Conservation (phyloP, 805 yeast genomes). For the Wickerhamia fluorescens region DNA sequence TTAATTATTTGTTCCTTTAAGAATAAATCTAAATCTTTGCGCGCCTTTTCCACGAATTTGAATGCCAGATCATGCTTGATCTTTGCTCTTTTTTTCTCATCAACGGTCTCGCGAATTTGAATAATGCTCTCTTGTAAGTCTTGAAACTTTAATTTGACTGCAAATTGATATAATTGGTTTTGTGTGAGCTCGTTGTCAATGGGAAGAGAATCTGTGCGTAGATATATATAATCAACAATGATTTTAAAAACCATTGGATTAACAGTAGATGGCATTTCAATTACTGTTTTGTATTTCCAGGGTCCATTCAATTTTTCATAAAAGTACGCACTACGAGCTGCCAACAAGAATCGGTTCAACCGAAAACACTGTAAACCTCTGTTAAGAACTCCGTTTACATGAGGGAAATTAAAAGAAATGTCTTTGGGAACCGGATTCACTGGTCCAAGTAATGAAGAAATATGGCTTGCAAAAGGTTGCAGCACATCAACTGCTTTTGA, state of each 20-base stretch:
- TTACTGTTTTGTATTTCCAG: constrained; percentile 13
- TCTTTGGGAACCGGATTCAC: constrained; percentile 24
- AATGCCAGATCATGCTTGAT: constrained; percentile 25
- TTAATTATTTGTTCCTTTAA: constrained; percentile 16
- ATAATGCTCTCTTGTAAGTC: constrained; percentile 32
- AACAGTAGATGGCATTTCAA: constrained; percentile 11
- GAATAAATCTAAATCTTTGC: constrained; percentile 25
- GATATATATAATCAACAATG: constrained; percentile 24
- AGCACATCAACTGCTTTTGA: constrained; percentile 59
- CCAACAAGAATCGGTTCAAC: constrained; percentile 27
- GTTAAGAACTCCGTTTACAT: constrained; percentile 8
- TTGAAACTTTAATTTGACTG: constrained; percentile 24
- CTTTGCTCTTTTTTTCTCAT: constrained; percentile 17
- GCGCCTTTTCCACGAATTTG: constrained; percentile 27
- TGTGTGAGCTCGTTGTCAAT: constrained; percentile 11
- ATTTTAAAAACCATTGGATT: constrained; percentile 15
- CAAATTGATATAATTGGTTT: constrained; percentile 18
- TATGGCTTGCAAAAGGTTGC: constrained; percentile 69
- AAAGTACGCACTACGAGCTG: constrained; percentile 26
- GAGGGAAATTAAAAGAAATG: constrained; percentile 19
- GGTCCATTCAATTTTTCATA: constrained; percentile 12
- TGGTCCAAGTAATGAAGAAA: constrained; percentile 41
- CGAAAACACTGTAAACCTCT: constrained; percentile 10
- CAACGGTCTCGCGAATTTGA: constrained; percentile 16
- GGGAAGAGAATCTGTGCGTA: constrained; percentile 27